Base-by-base conservation (phyloP, 1,139 yeast genomes). In the Suhomyces bolitotheri region DNA sequence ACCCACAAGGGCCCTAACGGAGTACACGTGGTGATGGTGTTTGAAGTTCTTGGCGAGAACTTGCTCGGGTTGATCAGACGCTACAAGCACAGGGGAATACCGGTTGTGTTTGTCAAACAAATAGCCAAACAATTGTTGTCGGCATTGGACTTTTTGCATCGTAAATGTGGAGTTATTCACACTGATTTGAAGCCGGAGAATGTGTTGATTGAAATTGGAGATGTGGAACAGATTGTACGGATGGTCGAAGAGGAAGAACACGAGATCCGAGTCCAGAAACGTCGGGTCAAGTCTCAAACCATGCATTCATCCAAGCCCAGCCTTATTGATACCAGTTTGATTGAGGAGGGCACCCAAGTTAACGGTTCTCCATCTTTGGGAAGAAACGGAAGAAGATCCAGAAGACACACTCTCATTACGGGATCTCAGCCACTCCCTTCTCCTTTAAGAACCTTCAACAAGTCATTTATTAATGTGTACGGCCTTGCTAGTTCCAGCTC, bases 401-500 rank as follows among this genome's bases (percentile, higher is more conserved):
- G 96, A 51, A 66, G 95, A 31, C 80, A 80, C 44, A 81, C 95
- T 0, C 62, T 88, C 25, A 82, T 90, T 32, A 86, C 95, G 0
- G 96, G 92, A 1, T 82, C 92, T 0, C 92, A 84, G 54, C 95
- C 96, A 10, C 64, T 87, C 34, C 94, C 95, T 1, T 81, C 90
- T 0, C 92, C 95, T 2, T 66, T 85, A 22, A 45, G 60, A 19
- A 47, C 58, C 1, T 54, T 54, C 40, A 56, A 53, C 44, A 54
- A 52, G 34, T 50, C 58, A 10, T 53, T 54, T 33, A 58, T 70
- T 21, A 66, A 60, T 38, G 64, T 64, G 13, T 64, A 60, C 39
- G 72, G 70, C 8, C 55, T 66, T 25, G 58, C 73, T 6, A 56
- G 50, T 22, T 64, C 74, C 7, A 67, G 73, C 3, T 60, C 70